Evolutionary conservation across 495 filamentous ascomycete species (phyloP).

Genomic region (Penicillium nucicola): DNA sequence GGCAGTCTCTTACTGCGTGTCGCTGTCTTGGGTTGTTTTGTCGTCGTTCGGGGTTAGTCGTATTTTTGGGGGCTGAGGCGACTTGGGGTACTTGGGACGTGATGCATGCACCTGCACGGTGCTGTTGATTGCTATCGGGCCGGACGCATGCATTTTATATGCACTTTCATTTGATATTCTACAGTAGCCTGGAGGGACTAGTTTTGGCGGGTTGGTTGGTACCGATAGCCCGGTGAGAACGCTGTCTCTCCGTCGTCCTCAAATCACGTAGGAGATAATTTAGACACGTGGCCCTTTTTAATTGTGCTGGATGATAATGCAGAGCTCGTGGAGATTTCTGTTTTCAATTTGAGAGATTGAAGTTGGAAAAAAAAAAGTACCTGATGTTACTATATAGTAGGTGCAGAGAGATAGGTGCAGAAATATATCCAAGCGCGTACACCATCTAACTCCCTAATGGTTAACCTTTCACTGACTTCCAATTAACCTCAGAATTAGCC

Average conservation of each 20-base stretch:
- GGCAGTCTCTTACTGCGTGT: neutral
- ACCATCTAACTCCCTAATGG: neutral
- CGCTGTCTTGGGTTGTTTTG: neutral
- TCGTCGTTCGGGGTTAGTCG: neutral
- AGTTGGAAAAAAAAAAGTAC: no score
- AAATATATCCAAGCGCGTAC: no score
- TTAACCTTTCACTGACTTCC: neutral
- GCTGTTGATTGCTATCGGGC: no score
- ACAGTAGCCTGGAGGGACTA: neutral
- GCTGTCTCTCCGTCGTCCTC: neutral
- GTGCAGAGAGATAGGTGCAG: no score
- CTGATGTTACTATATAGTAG: no score
- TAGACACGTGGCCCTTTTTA: neutral
- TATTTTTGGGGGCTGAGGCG: neutral
- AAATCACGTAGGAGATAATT: neutral
- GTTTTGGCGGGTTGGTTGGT: neutral
- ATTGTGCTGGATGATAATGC: neutral
- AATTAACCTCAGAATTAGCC: neutral
- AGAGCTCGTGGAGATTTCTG: no score
- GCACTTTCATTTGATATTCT: neutral
- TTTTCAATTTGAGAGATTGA: no score
- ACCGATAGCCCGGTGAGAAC: neutral
- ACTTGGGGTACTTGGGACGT: neutral
- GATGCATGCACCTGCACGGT: neutral
- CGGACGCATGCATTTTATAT: neutral